Base-by-base conservation (phyloP, 129 eudicot species). In the Flaveria robusta region DNA sequence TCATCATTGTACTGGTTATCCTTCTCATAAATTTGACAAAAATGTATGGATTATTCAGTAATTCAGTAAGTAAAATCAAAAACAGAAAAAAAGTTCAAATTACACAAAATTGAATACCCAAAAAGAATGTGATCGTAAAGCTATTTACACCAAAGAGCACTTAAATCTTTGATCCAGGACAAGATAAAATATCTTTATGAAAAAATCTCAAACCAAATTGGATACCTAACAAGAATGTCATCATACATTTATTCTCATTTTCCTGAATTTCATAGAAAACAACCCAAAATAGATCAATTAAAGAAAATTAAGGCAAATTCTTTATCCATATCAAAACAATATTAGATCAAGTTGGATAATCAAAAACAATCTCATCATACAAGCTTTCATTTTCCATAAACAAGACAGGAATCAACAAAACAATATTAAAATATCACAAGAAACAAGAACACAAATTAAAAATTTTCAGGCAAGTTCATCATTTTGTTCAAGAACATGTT, bases 401-500 rank as follows among this genome's bases (percentile, higher is more conserved):
- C 3, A 1, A 29, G 24, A 49, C 3, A 15, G n/a, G 45, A 50
- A 50, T 50, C 26, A 70, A 26, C 75, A 26, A 50, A 70, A 49
- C 2, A 27, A 2, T 16, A 50, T 27, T 29, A 14, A 16, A 49
- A 52, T 49, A 20, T 0, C 13, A 31, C 27, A n/a, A 2, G 13
- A 39, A 13, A 13, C 77, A 72, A 37, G 9, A 72, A 72, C 22
- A 31, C 16, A 13, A 34, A 54, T 18, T 49, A 20, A 71, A 8
- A 52, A 34, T 9, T 58, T 24, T 0, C 58, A 43, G 18, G 26
- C 70, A 77, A 67, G 68, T 24, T 66, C 56, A 39, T 54, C 69
- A 16, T 55, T 34, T 67, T 69, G 58, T 67, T 77, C 69, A 54
- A 55, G 5, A 69, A 77, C 54, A 50, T 55, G 14, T 50, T 7